phyloP scores from a whole-genome alignment of 768 basidiomycete species.

The Xerocomus spinulosus region DNA sequence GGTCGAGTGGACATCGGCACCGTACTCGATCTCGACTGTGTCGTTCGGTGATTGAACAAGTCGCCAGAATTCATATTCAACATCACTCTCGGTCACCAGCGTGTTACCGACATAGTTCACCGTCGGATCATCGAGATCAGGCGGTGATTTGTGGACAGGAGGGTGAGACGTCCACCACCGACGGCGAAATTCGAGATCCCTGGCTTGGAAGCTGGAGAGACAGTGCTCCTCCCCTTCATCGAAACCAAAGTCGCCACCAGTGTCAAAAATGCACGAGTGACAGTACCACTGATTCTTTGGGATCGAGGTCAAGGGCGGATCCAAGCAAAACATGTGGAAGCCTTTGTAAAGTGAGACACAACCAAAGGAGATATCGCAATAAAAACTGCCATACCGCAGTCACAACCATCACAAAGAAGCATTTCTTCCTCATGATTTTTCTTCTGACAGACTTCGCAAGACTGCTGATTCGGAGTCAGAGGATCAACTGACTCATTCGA shows the following conservation, averaged over 20 bases:
- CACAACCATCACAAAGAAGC: constrained; percentile 86
- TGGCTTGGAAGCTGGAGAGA: constrained; percentile 84
- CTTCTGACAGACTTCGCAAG: constrained; percentile 91
- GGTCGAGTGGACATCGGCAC: constrained; percentile 97
- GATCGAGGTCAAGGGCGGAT: constrained; percentile 79
- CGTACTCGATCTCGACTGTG: constrained; percentile 97
- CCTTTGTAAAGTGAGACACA: constrained; percentile 44
- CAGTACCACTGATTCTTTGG: constrained; percentile 98
- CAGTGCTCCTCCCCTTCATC: constrained; percentile 97
- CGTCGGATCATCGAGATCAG: constrained; percentile 45
- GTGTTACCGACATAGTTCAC: constrained; percentile 55
- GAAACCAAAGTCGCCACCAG: constrained; percentile 95
- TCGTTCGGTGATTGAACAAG: constrained; percentile 85
- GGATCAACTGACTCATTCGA: constrained; percentile 7
- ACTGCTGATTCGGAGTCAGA: constrained; percentile 48
- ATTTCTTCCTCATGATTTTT: constrained; percentile 88
- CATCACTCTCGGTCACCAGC: constrained; percentile 80
- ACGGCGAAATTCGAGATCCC: constrained; percentile 84
- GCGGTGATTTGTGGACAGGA: constrained; percentile 35
- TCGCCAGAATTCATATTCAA: constrained; percentile 96
- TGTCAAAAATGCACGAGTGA: constrained; percentile 83
- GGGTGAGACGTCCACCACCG: constrained; percentile 85
- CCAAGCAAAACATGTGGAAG: constrained; percentile 96
- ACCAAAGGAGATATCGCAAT: constrained; percentile 5
- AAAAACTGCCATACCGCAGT: constrained; percentile 51